phyloP scores from a whole-genome alignment of 2,329 filamentous ascomycete species.

The Hortaea werneckii region DNA sequence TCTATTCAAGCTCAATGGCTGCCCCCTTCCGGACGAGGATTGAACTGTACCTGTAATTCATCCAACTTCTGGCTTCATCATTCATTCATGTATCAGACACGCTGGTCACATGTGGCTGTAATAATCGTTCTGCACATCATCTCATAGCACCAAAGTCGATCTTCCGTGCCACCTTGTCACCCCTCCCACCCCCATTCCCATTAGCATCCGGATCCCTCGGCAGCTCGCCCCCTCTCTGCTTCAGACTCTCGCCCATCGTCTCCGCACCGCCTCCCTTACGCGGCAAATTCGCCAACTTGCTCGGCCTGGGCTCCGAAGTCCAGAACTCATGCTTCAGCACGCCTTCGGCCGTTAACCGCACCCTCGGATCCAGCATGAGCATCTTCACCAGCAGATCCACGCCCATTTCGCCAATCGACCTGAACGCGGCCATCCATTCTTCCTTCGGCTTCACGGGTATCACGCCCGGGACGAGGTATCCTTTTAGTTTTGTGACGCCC shows the following conservation, averaged over 20 bases:
- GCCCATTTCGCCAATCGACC: constrained; percentile 68
- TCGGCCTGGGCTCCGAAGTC: constrained; percentile 72
- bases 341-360: constrained; percentile 64
- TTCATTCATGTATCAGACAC: background rate
- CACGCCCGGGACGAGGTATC: constrained; percentile 64
- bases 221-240: constrained; percentile 61
- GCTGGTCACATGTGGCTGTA: background rate
- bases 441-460: constrained; percentile 52
- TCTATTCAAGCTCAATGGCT: background rate
- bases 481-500: constrained; percentile 68
- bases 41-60: background rate
- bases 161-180: constrained; percentile 70
- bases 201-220: constrained; percentile 39
- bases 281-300: constrained; percentile 70
- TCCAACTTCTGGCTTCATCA: background rate
- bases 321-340: constrained; percentile 82
- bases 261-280: constrained; percentile 62
- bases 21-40: too few relatives aligned
- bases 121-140: background rate
- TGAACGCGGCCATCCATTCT: constrained; percentile 67
- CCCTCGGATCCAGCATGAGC: constrained; percentile 75
- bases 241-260: constrained; percentile 73
- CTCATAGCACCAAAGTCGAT: constrained; percentile 57
- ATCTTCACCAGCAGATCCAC: constrained; percentile 83
- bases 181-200: constrained; percentile 38